Conservation (phyloP, 768 basidiomycete species). For the Russula ochroleuca region DNA sequence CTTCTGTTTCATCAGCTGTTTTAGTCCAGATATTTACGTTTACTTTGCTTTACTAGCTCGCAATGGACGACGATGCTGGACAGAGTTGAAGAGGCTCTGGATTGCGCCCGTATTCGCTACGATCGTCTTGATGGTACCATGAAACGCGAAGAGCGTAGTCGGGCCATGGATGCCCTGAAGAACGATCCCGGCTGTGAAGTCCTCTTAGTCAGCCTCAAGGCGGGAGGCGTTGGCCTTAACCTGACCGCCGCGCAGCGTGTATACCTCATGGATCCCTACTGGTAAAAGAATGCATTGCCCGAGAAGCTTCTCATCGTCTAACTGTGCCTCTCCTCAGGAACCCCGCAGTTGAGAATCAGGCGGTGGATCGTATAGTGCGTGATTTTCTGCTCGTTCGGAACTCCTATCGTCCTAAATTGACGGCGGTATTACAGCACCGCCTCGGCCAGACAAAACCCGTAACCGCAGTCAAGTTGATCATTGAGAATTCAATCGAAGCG, state of each 20-base stretch:
- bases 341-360: constrained; percentile 95
- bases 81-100: constrained; percentile 87
- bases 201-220: constrained; percentile 90
- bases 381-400: constrained; percentile 22
- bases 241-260: constrained; percentile 90
- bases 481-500: constrained; percentile 90
- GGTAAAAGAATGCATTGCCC: constrained; percentile 43
- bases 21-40: constrained; percentile 7
- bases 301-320: background rate
- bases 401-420: background rate
- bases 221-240: constrained; percentile 96
- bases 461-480: constrained; percentile 87
- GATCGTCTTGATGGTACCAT: constrained; percentile 96
- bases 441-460: constrained; percentile 92
- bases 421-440: constrained; percentile 62
- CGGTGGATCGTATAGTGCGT: constrained; percentile 92
- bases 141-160: constrained; percentile 90
- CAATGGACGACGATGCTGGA: constrained; percentile 96
- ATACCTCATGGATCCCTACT: constrained; percentile 97
- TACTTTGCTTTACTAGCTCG: constrained; percentile 48
- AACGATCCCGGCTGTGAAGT: constrained; percentile 89
- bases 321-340: constrained; percentile 54
- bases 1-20: constrained; percentile 12
- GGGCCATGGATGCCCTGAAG: constrained; percentile 90
- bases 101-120: constrained; percentile 76